phyloP scores from a whole-genome alignment of 2,329 filamentous ascomycete genomes.

The Chaetoscypha palmicola region DNA sequence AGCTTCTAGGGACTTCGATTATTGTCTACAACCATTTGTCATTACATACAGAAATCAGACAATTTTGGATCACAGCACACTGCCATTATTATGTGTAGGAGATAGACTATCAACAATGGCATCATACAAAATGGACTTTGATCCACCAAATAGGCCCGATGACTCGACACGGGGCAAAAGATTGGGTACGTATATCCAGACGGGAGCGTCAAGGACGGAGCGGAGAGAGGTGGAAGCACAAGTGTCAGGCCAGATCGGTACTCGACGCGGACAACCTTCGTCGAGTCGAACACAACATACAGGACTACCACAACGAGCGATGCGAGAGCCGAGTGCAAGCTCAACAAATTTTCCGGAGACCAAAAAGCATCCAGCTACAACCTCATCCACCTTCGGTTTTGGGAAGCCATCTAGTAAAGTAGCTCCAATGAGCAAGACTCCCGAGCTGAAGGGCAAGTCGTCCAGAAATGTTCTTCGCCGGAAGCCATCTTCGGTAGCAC shows the following conservation, averaged over 20 bases:
- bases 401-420: slow-evolving; percentile 15
- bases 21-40: slow-evolving; percentile 15
- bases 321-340: slow-evolving; percentile 18
- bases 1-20: slow-evolving; percentile 21
- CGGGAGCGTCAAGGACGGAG: slow-evolving; percentile 12
- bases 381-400: slow-evolving; percentile 24
- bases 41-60: slow-evolving; percentile 16
- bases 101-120: slow-evolving; percentile 35
- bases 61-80: slow-evolving; percentile 16
- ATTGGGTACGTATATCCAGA: slow-evolving; percentile 21
- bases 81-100: slow-evolving; percentile 16
- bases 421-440: slow-evolving; percentile 6
- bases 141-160: slow-evolving; percentile 36
- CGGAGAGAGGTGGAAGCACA: slow-evolving; percentile 38
- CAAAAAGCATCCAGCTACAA: slow-evolving; percentile 14
- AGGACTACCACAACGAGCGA: slow-evolving; percentile 20
- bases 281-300: slow-evolving; percentile 15
- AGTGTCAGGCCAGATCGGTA: slow-evolving; percentile 27
- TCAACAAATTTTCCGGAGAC: slow-evolving; percentile 15
- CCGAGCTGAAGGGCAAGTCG: slow-evolving; percentile 24
- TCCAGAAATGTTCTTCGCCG: slow-evolving; percentile 41
- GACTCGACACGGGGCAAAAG: slow-evolving; percentile 32
- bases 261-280: slow-evolving; percentile 12
- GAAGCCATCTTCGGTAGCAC: slow-evolving; percentile 43
- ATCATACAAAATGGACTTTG: slow-evolving; percentile 36